A percentile compares a stretch with the other conserved stretches of the same genome.
Conservation (phyloP, 1,284 basidiomycete genomes). For the Ganoderma lingzhi region DNA sequence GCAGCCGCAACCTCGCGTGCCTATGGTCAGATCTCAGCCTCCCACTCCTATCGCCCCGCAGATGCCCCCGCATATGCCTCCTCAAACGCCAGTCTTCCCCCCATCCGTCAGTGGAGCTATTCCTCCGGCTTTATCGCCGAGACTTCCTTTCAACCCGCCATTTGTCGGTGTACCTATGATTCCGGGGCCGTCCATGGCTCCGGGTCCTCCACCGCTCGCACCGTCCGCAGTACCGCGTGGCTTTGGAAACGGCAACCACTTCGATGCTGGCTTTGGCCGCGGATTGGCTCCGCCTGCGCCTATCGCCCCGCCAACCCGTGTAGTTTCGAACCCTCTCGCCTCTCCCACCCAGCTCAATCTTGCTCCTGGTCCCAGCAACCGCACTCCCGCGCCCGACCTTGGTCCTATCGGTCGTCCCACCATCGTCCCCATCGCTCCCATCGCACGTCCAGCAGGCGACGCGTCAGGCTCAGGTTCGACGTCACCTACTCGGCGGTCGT, state of each 20-base stretch:
- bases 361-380: slow-evolving; percentile 45
- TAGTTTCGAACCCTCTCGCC: slow-evolving; percentile 43
- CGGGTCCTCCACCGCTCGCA: slow-evolving; percentile 53
- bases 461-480: slow-evolving; percentile 65
- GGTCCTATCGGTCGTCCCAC: slow-evolving; percentile 69
- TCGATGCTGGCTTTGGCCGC: slow-evolving; percentile 56
- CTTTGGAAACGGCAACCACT: slow-evolving; percentile 55
- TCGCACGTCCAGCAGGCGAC: slow-evolving; percentile 51
- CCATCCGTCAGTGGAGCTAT: slow-evolving; percentile 48
- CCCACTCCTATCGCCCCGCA: slow-evolving; percentile 49
- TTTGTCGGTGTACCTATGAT: slow-evolving; percentile 47
- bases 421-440: slow-evolving; percentile 50
- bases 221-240: slow-evolving; percentile 62
- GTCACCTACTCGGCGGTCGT: slow-evolving; percentile 69
- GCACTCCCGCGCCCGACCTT: slow-evolving; percentile 48
- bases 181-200: slow-evolving; percentile 51
- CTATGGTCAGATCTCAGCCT: slow-evolving; percentile 42
- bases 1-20: slow-evolving; percentile 44
- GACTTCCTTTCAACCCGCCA: slow-evolving; percentile 53
- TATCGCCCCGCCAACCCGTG: slow-evolving; percentile 56
- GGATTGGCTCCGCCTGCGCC: slow-evolving; percentile 52
- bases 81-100: slow-evolving; percentile 54
- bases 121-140: slow-evolving; percentile 57
- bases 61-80: slow-evolving; percentile 41
- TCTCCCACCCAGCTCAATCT: slow-evolving; percentile 48